A percentile compares a stretch with the other conserved stretches of the same genome.
These are phyloP conservation scores for Allantophomopsis cytisporea DNA, from an alignment of 2,329 filamentous ascomycete species.

Conservation along the genomic window DNA sequence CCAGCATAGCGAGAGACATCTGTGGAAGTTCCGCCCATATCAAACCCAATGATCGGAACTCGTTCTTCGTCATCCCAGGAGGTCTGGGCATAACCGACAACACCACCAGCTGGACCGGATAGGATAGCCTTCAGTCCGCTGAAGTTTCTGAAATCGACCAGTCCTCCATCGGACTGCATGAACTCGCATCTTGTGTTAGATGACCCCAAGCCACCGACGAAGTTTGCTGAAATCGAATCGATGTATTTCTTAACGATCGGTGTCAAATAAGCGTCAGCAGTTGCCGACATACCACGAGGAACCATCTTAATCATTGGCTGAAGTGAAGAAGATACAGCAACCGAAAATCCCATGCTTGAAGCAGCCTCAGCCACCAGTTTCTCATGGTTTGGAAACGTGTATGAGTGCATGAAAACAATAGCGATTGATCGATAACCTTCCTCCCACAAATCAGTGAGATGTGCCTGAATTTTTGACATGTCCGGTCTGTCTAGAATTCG, in stretches of 20 bases:
- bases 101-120: slow-evolving; percentile 83
- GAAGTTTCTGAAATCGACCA: slow-evolving; percentile 66
- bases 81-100: slow-evolving; percentile 88
- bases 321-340: slow-evolving; percentile 66
- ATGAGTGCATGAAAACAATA: slow-evolving; percentile 84
- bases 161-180: slow-evolving; percentile 61
- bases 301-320: slow-evolving; percentile 73
- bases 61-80: slow-evolving; percentile 75
- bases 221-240: slow-evolving; percentile 64
- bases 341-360: slow-evolving; percentile 64
- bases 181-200: slow-evolving; percentile 80
- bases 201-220: slow-evolving; percentile 66
- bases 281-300: slow-evolving; percentile 54
- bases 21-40: slow-evolving; percentile 90
- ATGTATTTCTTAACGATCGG: slow-evolving; percentile 61
- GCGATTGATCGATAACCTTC: slow-evolving; percentile 69
- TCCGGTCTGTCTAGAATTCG: slow-evolving; percentile 52
- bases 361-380: slow-evolving; percentile 64
- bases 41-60: slow-evolving; percentile 83
- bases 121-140: slow-evolving; percentile 76
- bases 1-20: slow-evolving; percentile 83
- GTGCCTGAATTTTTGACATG: slow-evolving; percentile 37
- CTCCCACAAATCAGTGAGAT: slow-evolving; percentile 55
- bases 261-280: slow-evolving; percentile 61
- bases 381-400: slow-evolving; percentile 83